These are phyloP conservation scores for Aegilops bicornis DNA, from an alignment of 176 grass and related monocot species.

Conservation along the genomic window DNA sequence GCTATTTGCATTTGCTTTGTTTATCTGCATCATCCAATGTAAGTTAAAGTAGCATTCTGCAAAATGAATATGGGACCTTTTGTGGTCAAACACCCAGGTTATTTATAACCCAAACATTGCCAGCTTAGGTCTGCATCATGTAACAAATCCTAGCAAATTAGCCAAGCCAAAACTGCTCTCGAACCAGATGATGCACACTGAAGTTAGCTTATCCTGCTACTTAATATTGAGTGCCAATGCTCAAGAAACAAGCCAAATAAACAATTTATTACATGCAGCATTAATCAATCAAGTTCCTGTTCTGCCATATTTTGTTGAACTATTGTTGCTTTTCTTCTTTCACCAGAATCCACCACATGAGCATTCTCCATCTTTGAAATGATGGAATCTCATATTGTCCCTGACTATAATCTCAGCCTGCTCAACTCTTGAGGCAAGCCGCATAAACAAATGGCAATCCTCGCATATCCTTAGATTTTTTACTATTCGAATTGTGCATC, in stretches of 20 bases:
- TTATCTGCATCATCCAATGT: conserved; percentile 3
- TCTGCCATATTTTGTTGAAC: not conserved
- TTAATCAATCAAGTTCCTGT: conserved; percentile 6
- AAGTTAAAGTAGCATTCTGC: not conserved
- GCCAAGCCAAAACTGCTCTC: not conserved
- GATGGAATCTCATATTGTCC: conserved; percentile 75
- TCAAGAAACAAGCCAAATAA: conserved; percentile 9
- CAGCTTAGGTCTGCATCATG: not conserved
- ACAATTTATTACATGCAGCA: not conserved
- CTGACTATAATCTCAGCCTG: conserved; percentile 51
- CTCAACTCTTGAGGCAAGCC: conserved; percentile 51
- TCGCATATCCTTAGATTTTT: conserved; percentile 83
- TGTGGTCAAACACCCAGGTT: not conserved
- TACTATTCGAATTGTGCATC: conserved; percentile 55
- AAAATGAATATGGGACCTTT: conserved; percentile 1
- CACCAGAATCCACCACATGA: conserved; percentile 73
- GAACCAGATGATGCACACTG: not conserved
- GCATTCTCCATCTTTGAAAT: conserved; percentile 66
- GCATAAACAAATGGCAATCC: conserved; percentile 66
- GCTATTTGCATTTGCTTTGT: not conserved
- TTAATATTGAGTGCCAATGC: not conserved
- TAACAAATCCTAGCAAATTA: no score
- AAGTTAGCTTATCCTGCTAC: not conserved
- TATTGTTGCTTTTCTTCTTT: conserved; percentile 14
- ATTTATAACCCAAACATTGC: not conserved